Percentiles rank a stretch among this genome's conserved stretches.
phyloP scores from a whole-genome alignment of 768 basidiomycete genomes.

The Rhizopogon rudus region DNA sequence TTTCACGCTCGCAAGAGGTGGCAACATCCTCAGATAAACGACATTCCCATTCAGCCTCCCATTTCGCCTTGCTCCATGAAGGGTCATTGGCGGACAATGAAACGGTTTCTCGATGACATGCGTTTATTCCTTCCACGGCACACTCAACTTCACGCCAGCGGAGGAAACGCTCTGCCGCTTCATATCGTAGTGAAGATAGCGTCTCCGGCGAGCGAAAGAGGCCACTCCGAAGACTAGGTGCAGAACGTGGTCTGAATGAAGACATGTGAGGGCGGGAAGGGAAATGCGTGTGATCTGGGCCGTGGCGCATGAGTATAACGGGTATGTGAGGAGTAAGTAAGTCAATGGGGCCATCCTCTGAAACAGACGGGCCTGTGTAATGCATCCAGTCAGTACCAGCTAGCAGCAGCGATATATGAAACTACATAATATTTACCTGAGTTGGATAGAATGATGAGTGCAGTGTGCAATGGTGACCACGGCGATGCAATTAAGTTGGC shows the following conservation, averaged over 20 bases:
- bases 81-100: conserved; percentile 17
- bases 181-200: conserved; percentile 48
- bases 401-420: neutral
- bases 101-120: conserved; percentile 21
- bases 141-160: conserved; percentile 69
- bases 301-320: conserved; percentile 47
- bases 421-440: conserved; percentile 33
- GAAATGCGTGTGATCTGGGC: conserved; percentile 26
- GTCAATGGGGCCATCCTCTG: conserved; percentile 45
- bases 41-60: conserved; percentile 64
- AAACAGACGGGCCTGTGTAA: conserved; percentile 20
- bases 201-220: conserved; percentile 64
- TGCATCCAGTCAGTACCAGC: conserved; percentile 7
- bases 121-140: conserved; percentile 41
- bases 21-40: conserved; percentile 61
- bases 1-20: conserved; percentile 37
- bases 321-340: conserved; percentile 50
- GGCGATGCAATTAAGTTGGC: conserved; percentile 54
- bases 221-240: conserved; percentile 48
- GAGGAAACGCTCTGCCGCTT: conserved; percentile 66
- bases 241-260: conserved; percentile 49
- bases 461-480: conserved; percentile 55
- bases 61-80: conserved; percentile 56
- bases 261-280: conserved; percentile 38
- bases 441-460: conserved; percentile 48